Evolutionary conservation across 2,329 filamentous ascomycete species (phyloP).

Genomic region (Beauveria australis): DNA sequence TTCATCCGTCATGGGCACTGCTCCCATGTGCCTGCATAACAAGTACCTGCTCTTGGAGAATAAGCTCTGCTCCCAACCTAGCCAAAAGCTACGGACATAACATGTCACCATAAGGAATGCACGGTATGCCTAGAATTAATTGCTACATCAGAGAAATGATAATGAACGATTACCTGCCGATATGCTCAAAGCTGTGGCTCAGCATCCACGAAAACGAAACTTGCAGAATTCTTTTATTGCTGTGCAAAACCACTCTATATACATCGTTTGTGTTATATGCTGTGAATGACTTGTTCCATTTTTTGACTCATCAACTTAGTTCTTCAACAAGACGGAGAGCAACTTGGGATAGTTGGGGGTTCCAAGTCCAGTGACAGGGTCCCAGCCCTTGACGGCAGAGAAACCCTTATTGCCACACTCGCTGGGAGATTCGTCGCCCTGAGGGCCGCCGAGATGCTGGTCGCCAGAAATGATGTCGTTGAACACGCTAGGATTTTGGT

Average conservation of each 20-base stretch:
- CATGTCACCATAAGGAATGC: not conserved
- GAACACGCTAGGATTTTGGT: not conserved
- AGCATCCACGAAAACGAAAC: too few relatives aligned
- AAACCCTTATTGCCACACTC: not conserved
- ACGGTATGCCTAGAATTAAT: not conserved
- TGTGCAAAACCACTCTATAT: too few relatives aligned
- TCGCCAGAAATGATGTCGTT: not conserved
- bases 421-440: not conserved
- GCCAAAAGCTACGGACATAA: not conserved
- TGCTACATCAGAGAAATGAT: not conserved
- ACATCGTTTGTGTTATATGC: too few relatives aligned
- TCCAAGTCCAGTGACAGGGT: constrained; percentile 3
- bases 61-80: not conserved
- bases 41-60: not conserved
- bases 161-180: not conserved
- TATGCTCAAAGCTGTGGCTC: too few relatives aligned
- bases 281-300: too few relatives aligned
- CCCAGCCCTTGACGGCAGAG: constrained; percentile 8
- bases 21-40: not conserved
- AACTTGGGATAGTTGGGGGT: constrained; percentile 11
- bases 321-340: not conserved
- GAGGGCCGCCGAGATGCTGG: not conserved
- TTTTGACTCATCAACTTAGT: not conserved
- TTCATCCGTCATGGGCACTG: not conserved
- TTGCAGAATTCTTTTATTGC: too few relatives aligned